Evolutionary conservation across 768 basidiomycete species (phyloP).

Genomic region (Trametopsis cervina): DNA sequence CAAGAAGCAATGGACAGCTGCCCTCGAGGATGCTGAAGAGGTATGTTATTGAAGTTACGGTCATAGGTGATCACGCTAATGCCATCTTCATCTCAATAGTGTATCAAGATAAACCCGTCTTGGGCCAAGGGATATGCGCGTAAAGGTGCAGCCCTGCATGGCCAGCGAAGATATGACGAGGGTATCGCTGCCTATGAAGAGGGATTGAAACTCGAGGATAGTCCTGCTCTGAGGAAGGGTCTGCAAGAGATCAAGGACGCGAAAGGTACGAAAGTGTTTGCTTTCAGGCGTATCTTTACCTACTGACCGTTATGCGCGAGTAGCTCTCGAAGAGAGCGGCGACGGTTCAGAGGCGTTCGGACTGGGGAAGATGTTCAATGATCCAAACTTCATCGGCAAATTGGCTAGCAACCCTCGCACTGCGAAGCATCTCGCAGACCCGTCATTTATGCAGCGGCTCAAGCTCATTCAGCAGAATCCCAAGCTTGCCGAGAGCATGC

Average conservation of each 20-base stretch:
- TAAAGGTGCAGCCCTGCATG: conserved; percentile 91
- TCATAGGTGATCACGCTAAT: neutral
- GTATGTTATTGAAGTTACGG: conserved; percentile 34
- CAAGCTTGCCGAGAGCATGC: conserved; percentile 48
- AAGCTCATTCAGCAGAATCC: conserved; percentile 66
- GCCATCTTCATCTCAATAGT: conserved; percentile 37
- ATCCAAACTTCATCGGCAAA: conserved; percentile 79
- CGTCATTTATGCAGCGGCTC: conserved; percentile 74
- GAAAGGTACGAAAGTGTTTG: conserved; percentile 43
- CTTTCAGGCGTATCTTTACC: neutral
- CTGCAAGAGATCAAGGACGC: conserved; percentile 85
- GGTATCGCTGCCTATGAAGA: conserved; percentile 79
- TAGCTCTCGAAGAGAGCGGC: conserved; percentile 31
- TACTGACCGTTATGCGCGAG: neutral
- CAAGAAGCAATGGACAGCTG: conserved; percentile 67
- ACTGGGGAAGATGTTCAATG: conserved; percentile 71
- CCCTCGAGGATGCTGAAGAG: conserved; percentile 87
- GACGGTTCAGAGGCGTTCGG: conserved; percentile 47
- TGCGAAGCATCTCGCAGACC: conserved; percentile 75
- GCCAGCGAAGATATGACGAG: conserved; percentile 68
- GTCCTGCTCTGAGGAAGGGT: conserved; percentile 77
- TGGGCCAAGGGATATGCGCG: conserved; percentile 91
- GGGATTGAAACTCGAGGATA: conserved; percentile 79
- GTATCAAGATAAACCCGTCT: conserved; percentile 66
- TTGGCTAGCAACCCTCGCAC: conserved; percentile 86